Conservation (phyloP, 495 filamentous ascomycete genomes). For the Neurospora discreta region DNA sequence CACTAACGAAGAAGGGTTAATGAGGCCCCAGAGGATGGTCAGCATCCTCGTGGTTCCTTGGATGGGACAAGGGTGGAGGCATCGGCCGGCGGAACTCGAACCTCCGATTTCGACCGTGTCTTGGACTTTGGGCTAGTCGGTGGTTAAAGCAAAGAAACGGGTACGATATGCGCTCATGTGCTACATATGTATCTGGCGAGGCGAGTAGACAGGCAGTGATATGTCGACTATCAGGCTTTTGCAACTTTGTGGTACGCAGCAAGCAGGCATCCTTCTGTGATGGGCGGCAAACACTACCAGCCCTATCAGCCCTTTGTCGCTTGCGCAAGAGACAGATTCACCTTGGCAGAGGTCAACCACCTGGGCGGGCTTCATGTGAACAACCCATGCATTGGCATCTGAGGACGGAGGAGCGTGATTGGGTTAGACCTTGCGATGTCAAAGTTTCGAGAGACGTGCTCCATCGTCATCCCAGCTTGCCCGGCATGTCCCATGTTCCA, state of each 20-base stretch:
- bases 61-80: not conserved
- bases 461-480: not conserved
- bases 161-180: not conserved
- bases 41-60: not conserved
- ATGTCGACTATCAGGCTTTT: not conserved
- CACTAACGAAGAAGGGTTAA: not conserved
- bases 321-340: not conserved
- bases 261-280: not conserved
- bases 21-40: not conserved
- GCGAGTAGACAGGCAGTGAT: not conserved
- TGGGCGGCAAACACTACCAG: not conserved
- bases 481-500: not conserved
- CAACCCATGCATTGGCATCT: not conserved
- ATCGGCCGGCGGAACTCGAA: not conserved
- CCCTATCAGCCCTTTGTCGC: not conserved
- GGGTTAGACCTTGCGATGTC: not conserved
- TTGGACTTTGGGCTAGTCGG: not conserved
- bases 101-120: not conserved
- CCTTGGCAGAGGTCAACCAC: not conserved
- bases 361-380: not conserved
- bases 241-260: not conserved
- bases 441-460: not conserved
- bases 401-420: not conserved
- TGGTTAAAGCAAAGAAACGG: not conserved
- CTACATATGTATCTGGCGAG: not conserved